These are phyloP conservation scores for Fusarium goolgardi DNA, from an alignment of 2,329 filamentous ascomycete genomes.

Conservation along the genomic window DNA sequence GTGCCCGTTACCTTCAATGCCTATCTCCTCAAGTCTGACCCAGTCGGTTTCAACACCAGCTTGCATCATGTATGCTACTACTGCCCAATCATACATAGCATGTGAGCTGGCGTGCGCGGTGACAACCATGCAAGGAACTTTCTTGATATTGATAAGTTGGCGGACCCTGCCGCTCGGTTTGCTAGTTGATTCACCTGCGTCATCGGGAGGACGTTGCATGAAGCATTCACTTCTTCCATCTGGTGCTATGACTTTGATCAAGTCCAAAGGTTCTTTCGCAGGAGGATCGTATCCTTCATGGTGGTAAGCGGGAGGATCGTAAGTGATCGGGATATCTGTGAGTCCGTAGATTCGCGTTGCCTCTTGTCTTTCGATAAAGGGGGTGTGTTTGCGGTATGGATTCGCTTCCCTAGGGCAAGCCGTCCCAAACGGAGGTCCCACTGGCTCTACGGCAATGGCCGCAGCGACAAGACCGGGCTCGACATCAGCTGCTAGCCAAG, in stretches of 20 bases:
- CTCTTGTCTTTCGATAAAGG: slow-evolving; percentile 44
- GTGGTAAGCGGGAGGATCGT: slow-evolving; percentile 51
- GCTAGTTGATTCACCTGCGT: neutral
- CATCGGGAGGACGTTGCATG: slow-evolving; percentile 32
- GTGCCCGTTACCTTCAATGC: slow-evolving; percentile 66
- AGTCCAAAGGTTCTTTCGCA: slow-evolving; percentile 30
- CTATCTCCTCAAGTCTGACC: slow-evolving; percentile 57
- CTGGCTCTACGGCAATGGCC: slow-evolving; percentile 64
- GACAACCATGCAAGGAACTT: slow-evolving; percentile 61
- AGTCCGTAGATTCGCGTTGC: slow-evolving; percentile 54
- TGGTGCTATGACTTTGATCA: slow-evolving; percentile 12
- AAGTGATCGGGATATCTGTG: slow-evolving; percentile 56
- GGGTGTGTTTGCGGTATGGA: slow-evolving; percentile 32
- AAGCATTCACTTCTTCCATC: slow-evolving; percentile 38
- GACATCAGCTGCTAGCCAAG: slow-evolving; percentile 62
- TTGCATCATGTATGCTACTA: slow-evolving; percentile 63
- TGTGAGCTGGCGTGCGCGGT: slow-evolving; percentile 67
- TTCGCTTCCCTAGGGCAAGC: slow-evolving; percentile 14
- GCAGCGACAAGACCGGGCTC: slow-evolving; percentile 60
- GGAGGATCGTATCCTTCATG: slow-evolving; percentile 22
- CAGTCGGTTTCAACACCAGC: slow-evolving; percentile 60
- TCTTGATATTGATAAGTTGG: slow-evolving; percentile 60
- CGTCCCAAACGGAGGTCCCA: slow-evolving; percentile 62
- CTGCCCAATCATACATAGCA: slow-evolving; percentile 65
- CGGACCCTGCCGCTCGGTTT: slow-evolving; percentile 38